Base-by-base conservation (phyloP, 2,329 filamentous ascomycete species). In the Teratosphaeria nubilosa region DNA sequence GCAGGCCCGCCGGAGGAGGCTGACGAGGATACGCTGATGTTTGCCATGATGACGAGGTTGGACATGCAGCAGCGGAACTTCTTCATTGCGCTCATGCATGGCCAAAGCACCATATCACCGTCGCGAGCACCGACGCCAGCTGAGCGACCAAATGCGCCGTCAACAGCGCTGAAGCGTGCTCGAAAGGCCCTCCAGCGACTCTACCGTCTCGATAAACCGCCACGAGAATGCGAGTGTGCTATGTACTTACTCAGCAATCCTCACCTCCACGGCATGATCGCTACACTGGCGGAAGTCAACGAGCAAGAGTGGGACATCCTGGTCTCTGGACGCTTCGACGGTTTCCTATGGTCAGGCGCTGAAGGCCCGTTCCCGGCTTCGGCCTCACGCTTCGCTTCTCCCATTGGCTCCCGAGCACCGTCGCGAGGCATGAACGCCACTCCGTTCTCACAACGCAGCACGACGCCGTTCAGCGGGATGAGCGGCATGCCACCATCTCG, bases 251-350 rank as follows among this genome's bases (percentile, higher is more conserved):
- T 96, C 62, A 90, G 87, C 71, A 87, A 96, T 70, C 85, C 86
- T 0, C 79, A 83, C 13, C 83, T 94, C 54, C 92, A 97, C 71
- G 87, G 94, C 68, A 84, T 96, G 32, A 83, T 97, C 2, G 86
- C 90, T 48, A 96, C 92, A 0, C 80, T 96, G 54, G 86, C 88
- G 37, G 90, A 91, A 56, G 94, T 97, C 65, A 94, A 87, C 69
- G 83, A 86, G 53, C 88, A 89, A n/a, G 92, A 97, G 73, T 97
- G 92, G 92, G 92, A 96, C 62, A 95, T 97, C 57, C 80, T 97
- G 13, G 90, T 87, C 4, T 96, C 92, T 0, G 92, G 92, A 30
- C 87, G 92, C 30, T 97, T 97, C 67, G 91, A 96, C 69, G 92
- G 92, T 3, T 97, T 97, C 74, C 80, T 96, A 22, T 95, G 92